Conservation (phyloP, 2,329 filamentous ascomycete species). For the Verticillium klebahnii region DNA sequence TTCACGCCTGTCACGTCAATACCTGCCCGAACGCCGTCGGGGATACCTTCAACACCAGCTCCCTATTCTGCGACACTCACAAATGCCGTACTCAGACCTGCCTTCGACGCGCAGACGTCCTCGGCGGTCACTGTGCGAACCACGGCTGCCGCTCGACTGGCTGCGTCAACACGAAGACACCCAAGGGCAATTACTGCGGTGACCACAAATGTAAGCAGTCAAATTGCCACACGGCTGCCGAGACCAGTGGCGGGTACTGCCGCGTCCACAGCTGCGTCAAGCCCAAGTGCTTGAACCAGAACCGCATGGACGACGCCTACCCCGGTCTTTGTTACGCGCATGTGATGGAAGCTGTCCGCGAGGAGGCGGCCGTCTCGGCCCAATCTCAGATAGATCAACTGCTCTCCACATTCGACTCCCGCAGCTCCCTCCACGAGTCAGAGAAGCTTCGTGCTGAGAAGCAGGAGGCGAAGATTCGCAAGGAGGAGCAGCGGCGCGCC, state of each 20-base stretch:
- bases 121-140: background rate
- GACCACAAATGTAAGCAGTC: background rate
- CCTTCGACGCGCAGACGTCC: background rate
- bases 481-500: background rate
- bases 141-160: background rate
- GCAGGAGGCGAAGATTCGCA: background rate
- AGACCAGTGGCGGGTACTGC: background rate
- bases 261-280: background rate
- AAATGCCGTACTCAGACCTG: background rate
- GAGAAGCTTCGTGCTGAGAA: background rate
- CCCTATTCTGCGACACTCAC: background rate
- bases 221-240: background rate
- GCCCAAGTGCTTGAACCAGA: background rate
- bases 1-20: background rate
- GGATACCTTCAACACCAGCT: background rate
- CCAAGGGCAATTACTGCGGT: background rate
- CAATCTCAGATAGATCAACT: background rate
- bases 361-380: background rate
- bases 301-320: background rate
- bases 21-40: background rate
- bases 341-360: background rate
- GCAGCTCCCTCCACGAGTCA: no score
- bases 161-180: background rate
- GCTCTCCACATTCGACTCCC: no score
- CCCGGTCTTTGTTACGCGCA: background rate